Base-by-base conservation (phyloP, 176 grass and related monocot species). In the Olyra latifolia region DNA sequence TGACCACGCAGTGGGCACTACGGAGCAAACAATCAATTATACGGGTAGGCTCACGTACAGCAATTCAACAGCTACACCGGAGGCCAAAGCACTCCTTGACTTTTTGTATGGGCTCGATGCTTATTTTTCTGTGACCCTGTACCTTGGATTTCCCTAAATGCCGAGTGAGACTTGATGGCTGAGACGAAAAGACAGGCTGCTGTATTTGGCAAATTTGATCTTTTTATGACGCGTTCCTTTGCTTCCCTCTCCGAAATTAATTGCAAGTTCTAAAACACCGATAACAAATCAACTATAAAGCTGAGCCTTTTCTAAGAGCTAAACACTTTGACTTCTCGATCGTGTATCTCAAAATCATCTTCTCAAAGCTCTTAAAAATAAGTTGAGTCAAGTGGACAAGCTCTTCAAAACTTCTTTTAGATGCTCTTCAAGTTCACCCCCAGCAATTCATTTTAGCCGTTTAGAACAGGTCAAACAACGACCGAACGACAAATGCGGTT, bases 1-100 rank as follows among this genome's bases (percentile, higher is more conserved):
- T 86, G 71, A 12, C 62, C 50, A 32, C 23, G 30, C 30, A 30
- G 53, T 61, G 78, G 63, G 39, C 85, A 50, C 4, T 62, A 42
- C 43, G 11, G 15, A 3, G 20, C 10, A 17, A 59, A 48, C 61
- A 45, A 50, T 52, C 32, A 35, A 35, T 4, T 35, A 35, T 43
- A 52, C 67, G 53, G 29, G 52, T 58, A n/a, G 27, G 28, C 54
- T 30, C 70, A 50, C 12, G 16, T 53, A 35, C 32, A 19, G 71
- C 71, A 42, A 76, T 82, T 76, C 62, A 53, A 10, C 29, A 15
- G 53, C 54, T 47, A 41, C 63, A 9, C 75, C 24, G 75, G 17
- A 17, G 62, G 46, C 29, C 14, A 48, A 38, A 39, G 20, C 65
- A 45, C 15, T 53, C 20, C 25, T n/a, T 61, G 7, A 29, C 44